Evolutionary conservation across 495 filamentous ascomycete species (phyloP).

Genomic region (Penicillium crystallinum): DNA sequence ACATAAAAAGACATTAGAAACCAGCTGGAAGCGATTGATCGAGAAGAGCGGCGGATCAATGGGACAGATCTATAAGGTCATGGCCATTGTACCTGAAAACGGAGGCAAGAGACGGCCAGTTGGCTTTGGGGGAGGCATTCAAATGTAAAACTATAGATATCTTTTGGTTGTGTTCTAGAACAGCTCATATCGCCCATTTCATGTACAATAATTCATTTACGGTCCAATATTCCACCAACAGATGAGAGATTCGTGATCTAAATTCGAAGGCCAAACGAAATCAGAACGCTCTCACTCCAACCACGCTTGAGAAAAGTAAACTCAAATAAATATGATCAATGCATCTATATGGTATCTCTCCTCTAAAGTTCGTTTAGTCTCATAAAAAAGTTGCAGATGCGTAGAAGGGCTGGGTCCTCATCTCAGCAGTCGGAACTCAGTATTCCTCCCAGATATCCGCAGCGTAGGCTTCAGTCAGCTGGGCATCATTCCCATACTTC

Average conservation of each 20-base stretch:
- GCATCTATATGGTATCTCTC: constrained; percentile 15
- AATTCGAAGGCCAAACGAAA: neutral
- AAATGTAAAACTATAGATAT: constrained; percentile 8
- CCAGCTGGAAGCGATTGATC: constrained; percentile 70
- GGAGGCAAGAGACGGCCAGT: constrained; percentile 69
- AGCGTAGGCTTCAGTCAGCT: constrained; percentile 78
- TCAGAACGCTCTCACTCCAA: neutral
- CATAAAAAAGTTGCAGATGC: constrained; percentile 6
- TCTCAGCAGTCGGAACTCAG: constrained; percentile 12
- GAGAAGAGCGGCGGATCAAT: constrained; percentile 75
- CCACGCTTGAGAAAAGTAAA: neutral
- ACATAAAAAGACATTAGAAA: constrained; percentile 58
- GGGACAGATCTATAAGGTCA: constrained; percentile 89
- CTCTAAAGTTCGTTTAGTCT: constrained; percentile 10
- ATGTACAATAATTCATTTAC: constrained; percentile 1
- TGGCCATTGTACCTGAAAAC: constrained; percentile 84
- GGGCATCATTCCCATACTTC: constrained; percentile 67
- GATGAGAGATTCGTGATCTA: too few species aligned
- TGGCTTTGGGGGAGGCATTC: constrained; percentile 81
- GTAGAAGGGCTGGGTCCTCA: neutral
- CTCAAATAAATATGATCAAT: neutral
- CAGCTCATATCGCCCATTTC: neutral
- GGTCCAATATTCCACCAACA: neutral
- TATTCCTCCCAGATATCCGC: constrained; percentile 80
- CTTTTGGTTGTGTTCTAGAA: neutral